Evolutionary conservation across 1,284 basidiomycete genomes (phyloP), one percentile per base, ranked within the genome.

Genomic region (Ustilago trichophora): DNA sequence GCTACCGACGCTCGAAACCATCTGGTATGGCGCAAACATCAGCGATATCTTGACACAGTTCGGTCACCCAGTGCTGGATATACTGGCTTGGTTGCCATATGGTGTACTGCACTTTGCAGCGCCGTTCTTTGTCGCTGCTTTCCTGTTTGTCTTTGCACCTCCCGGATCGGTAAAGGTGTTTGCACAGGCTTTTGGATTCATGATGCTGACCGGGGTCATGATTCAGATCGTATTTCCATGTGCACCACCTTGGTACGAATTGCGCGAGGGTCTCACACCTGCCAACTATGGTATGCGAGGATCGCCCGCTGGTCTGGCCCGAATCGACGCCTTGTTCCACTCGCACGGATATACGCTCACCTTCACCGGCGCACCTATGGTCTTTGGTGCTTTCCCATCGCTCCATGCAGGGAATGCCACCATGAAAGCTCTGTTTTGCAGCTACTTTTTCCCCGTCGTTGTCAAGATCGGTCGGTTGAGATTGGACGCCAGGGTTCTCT

Each of bases 371-470:
- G 91, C 94, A 0, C 95, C 96, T 0, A 87, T 98, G 69, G 90
- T 96, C 8, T 98, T 98, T 77, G 95, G 96, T 25, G 95, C 95
- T 1, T 98, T 98, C 83, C 96, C 96, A 0, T 92, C 90, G 6
- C 86, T 98, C 24, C 96, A 98, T 80, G 89, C 93, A 0, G 94
- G 88, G 5, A 90, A 88, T 77, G 92, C 92, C 1, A 97, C 95
- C 7, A 88, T 97, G 75, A 92, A 93, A 75, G 94, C 94, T 0
- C 86, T 98, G 35, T 95, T 96, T 85, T 84, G 96, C 65, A 88
- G 90, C 26, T 93, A 98, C 83, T 98, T 98, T 83, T 98, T 98
- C 87, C 92, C 92, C 0, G 21, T 75, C 22, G 49, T 50, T 16
- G 35, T 80, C 51, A 57, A 44, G 35, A 37, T 79, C 16, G 73